Conservation (phyloP, 73 alveolate species). For the Urostyla sp. region DNA sequence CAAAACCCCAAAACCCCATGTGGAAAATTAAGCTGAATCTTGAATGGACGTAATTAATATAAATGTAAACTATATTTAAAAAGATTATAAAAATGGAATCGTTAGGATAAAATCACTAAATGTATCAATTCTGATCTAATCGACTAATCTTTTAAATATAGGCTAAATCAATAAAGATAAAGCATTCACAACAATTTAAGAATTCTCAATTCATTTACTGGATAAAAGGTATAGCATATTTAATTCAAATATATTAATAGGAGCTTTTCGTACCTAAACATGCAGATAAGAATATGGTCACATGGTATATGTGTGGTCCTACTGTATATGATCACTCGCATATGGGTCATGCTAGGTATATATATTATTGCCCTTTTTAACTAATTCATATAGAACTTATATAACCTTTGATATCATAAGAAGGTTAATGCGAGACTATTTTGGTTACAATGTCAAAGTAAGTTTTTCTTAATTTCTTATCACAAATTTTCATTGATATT, state of each 20-base stretch:
- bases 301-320: conserved; percentile 99
- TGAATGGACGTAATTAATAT: too few species aligned
- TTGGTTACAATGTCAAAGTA: conserved; percentile 88
- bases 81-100: too few species aligned
- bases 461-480: neutral
- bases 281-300: conserved; percentile 66
- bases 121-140: too few species aligned
- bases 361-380: neutral
- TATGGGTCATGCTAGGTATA: conserved; percentile 99
- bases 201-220: too few species aligned
- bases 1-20: neutral
- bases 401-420: conserved; percentile 95
- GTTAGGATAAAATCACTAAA: too few species aligned
- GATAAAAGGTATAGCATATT: too few species aligned
- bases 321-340: conserved; percentile 98
- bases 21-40: too few species aligned
- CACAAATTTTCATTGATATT: neutral
- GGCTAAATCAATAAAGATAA: too few species aligned
- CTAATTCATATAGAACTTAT: conserved; percentile 83
- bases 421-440: conserved; percentile 88
- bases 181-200: too few species aligned
- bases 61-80: too few species aligned
- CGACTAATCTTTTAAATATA: too few species aligned
- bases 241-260: conserved; percentile 11
- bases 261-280: conserved; percentile 48